These are phyloP conservation scores for Acacia confusa DNA, from an alignment of 306 rosid genomes.

Conservation along the genomic window DNA sequence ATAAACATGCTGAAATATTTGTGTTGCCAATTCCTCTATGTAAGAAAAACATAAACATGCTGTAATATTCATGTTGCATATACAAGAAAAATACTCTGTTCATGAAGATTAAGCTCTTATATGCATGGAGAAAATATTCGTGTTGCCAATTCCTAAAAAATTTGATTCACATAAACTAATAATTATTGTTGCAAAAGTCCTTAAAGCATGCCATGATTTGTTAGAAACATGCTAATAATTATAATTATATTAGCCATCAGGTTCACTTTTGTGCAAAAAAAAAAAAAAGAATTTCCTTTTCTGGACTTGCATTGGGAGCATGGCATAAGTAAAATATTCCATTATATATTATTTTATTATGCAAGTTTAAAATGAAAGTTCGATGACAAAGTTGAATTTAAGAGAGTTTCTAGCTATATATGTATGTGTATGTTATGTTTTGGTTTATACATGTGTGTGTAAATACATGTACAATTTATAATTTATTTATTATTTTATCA, in stretches of 20 bases:
- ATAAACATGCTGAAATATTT: no score
- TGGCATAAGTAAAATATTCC: not conserved
- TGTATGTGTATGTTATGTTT: no score
- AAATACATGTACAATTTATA: no score
- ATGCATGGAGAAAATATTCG: conserved; percentile 83
- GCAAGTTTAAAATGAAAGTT: no score
- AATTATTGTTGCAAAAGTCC: not conserved
- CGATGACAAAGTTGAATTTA: no score
- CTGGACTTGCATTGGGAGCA: not conserved
- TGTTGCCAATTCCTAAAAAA: conserved; percentile 83
- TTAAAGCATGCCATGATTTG: not conserved
- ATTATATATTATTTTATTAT: not conserved
- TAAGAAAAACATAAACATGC: no score
- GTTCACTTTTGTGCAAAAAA: not conserved
- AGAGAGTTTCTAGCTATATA: no score
- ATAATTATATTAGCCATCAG: conserved; percentile 1
- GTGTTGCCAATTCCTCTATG: no score
- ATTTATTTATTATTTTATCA: no score
- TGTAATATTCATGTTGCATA: no score
- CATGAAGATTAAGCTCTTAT: conserved; percentile 80
- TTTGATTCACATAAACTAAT: conserved; percentile 29
- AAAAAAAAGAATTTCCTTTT: not conserved
- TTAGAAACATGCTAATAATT: conserved; percentile 1
- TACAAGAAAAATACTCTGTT: no score
- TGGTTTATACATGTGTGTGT: no score